Conservation (phyloP, 2,329 filamentous ascomycete species). For the Alternaria conjuncta region DNA sequence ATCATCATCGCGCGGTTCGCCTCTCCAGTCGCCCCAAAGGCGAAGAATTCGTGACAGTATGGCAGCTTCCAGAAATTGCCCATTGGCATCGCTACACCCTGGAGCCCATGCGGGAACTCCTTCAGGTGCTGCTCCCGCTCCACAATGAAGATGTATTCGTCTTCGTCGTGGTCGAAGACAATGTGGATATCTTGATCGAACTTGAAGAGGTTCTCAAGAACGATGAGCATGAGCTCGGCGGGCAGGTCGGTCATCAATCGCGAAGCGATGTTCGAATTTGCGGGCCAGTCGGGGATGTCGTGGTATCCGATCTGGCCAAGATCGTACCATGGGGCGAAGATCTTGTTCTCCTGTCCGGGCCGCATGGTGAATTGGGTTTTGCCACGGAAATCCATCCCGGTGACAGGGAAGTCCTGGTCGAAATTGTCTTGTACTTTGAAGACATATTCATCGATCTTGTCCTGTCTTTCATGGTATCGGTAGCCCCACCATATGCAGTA, state of each 20-base stretch:
- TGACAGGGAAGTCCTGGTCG: background rate
- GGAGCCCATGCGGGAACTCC: background rate
- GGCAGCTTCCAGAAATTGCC: background rate
- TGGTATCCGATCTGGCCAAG: background rate
- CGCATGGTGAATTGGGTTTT: background rate
- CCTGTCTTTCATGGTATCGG: background rate
- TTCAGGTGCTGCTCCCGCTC: background rate
- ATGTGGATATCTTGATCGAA: background rate
- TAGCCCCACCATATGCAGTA: background rate
- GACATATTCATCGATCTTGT: background rate
- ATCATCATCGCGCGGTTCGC: background rate
- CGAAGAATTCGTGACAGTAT: background rate
- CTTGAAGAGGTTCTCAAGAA: background rate
- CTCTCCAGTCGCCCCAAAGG: background rate
- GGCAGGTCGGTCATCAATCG: background rate
- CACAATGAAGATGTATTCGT: background rate
- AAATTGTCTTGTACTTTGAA: background rate
- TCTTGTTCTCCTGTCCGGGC: background rate
- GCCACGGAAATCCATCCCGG: background rate
- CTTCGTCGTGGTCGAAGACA: background rate
- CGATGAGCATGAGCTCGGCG: background rate
- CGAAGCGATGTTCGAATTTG: background rate
- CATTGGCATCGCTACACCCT: background rate
- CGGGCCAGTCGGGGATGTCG: background rate
- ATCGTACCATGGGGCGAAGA: background rate